Evolutionary conservation across 164 flowering plant genomes (phyloP).

Genomic region (Sextonia rubra): DNA sequence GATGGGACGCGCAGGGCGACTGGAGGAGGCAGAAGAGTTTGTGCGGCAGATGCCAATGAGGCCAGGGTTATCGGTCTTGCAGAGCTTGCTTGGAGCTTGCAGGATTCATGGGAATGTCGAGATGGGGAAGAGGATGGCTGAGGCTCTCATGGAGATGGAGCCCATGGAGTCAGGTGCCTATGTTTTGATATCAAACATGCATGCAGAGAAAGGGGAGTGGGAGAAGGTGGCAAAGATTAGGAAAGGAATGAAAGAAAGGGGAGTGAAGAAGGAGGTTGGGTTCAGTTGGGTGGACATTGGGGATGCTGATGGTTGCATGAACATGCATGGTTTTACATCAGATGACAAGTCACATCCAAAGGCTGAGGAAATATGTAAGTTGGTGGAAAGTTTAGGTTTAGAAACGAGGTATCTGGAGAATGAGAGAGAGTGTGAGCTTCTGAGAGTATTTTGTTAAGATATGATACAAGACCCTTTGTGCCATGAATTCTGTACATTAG

Average conservation of each 20-base stretch:
- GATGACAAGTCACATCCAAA: constrained; percentile 67
- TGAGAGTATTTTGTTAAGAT: neutral
- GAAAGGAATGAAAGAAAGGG: constrained; percentile 62
- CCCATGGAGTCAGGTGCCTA: constrained; percentile 73
- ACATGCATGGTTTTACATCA: constrained; percentile 68
- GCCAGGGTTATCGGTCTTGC: constrained; percentile 68
- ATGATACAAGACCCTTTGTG: neutral
- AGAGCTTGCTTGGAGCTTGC: constrained; percentile 87
- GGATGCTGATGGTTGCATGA: constrained; percentile 31
- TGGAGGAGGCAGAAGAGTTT: constrained; percentile 79
- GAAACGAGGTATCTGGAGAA: constrained; percentile 47
- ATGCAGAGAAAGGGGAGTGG: constrained; percentile 90
- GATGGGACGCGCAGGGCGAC: constrained; percentile 75
- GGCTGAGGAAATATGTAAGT: constrained; percentile 47
- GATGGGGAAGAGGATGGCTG: constrained; percentile 53
- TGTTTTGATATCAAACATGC: constrained; percentile 77
- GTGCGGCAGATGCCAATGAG: constrained; percentile 45
- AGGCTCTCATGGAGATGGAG: constrained; percentile 59
- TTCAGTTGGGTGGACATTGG: constrained; percentile 91
- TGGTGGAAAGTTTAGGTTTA: constrained; percentile 48
- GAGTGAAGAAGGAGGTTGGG: constrained; percentile 75
- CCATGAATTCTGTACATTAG: too few species aligned
- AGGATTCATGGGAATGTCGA: constrained; percentile 73
- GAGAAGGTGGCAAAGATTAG: constrained; percentile 68
- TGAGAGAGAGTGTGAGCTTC: constrained; percentile 2